phyloP scores from a whole-genome alignment of 129 eudicot genomes.

The Helichrysum umbraculigerum region DNA sequence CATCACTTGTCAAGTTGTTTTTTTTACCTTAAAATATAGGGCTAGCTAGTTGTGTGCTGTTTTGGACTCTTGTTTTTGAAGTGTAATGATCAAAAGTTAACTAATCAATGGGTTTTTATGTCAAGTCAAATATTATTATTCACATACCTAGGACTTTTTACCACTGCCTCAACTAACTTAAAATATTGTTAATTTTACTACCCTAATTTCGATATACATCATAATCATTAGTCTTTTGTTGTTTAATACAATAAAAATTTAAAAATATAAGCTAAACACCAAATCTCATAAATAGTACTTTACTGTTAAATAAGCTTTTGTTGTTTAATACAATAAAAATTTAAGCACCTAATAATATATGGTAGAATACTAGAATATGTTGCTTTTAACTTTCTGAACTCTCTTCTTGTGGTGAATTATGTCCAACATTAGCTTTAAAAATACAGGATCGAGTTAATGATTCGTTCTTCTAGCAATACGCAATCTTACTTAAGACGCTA shows the following conservation, averaged over 20 bases:
- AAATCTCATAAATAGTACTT: background rate
- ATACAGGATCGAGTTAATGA: background rate
- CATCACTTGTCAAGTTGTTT: background rate
- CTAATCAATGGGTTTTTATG: slow-evolving; percentile 15
- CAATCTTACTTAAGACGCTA: background rate
- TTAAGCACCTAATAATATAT: background rate
- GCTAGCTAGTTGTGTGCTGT: background rate
- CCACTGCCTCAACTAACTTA: slow-evolving; percentile 6
- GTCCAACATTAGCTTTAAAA: too few species aligned
- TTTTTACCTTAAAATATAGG: background rate
- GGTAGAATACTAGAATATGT: background rate
- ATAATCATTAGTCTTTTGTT: background rate
- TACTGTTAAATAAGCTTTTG: background rate
- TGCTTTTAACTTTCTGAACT: background rate
- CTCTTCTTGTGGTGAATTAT: background rate
- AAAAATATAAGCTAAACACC: slow-evolving; percentile 1
- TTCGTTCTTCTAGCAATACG: background rate
- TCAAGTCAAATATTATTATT: slow-evolving; percentile 3
- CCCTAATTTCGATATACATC: background rate
- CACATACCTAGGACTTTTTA: background rate
- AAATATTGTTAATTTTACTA: background rate
- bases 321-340: background rate
- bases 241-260: too few species aligned
- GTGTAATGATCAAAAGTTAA: background rate
- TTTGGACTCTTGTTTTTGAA: slow-evolving; percentile 2